phyloP scores from a whole-genome alignment of 352 stramenopile genomes.

The Globisporangium orthogonon region DNA sequence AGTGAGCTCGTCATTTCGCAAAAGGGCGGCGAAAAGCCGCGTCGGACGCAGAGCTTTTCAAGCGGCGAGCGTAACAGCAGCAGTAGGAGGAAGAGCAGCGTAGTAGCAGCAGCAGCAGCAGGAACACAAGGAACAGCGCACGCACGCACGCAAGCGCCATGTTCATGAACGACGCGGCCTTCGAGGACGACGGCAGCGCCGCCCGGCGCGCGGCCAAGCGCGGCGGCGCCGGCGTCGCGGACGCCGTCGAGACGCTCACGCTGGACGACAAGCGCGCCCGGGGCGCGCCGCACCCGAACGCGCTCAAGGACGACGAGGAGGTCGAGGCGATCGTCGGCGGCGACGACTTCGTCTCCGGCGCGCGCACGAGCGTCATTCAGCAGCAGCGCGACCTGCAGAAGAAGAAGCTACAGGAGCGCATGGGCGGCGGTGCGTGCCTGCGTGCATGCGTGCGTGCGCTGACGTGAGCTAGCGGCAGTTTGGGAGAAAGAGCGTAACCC shows the following conservation, averaged over 20 bases:
- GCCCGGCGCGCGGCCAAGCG: constrained; percentile 17
- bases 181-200: constrained; percentile 47
- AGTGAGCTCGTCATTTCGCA: too few species aligned
- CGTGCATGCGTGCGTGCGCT: too few species aligned
- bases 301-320: constrained; percentile 75
- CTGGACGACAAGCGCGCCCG: constrained; percentile 40
- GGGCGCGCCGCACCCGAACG: constrained; percentile 55
- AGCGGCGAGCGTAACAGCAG: too few species aligned
- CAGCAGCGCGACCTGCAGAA: constrained; percentile 83
- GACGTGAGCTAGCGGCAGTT: too few species aligned
- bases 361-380: constrained; percentile 73
- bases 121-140: too few species aligned
- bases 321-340: constrained; percentile 48
- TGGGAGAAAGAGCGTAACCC: too few species aligned
- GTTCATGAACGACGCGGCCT: constrained; percentile 80
- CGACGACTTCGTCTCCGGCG: constrained; percentile 50
- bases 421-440: constrained; percentile 49
- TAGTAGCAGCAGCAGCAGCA: too few species aligned
- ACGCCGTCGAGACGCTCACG: constrained; percentile 57
- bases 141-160: constrained; percentile 22
- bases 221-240: constrained; percentile 29
- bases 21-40: too few species aligned
- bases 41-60: too few species aligned
- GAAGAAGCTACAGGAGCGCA: constrained; percentile 82
- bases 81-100: too few species aligned